A percentile compares a stretch with the other conserved stretches of the same genome.
Conservation (phyloP, 1,284 basidiomycete species). For the Tilletia walkeri region DNA sequence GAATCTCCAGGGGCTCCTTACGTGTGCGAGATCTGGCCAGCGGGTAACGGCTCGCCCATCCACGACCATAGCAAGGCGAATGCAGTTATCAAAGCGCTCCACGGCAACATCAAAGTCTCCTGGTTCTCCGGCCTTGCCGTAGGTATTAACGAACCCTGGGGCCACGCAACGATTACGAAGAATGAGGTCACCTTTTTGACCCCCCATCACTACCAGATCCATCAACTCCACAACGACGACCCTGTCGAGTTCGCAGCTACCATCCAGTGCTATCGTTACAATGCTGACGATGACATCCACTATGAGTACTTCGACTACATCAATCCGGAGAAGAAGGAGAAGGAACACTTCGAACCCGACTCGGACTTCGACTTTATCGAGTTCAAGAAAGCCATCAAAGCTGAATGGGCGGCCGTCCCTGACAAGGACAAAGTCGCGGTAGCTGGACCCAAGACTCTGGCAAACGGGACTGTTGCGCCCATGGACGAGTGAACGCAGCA, state of each 20-base stretch:
- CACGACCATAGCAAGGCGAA: slow-evolving; percentile 3
- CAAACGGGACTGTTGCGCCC: too few species aligned
- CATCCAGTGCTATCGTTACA: slow-evolving; percentile 20
- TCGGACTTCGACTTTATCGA: slow-evolving; percentile 24
- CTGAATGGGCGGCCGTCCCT: background rate
- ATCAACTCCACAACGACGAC: background rate
- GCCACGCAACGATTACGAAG: background rate
- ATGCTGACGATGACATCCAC: slow-evolving; percentile 18
- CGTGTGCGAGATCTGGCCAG: background rate
- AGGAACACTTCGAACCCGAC: slow-evolving; percentile 20
- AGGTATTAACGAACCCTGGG: background rate
- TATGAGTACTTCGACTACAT: slow-evolving; percentile 21
- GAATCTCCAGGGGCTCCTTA: background rate
- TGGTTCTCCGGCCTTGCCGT: background rate
- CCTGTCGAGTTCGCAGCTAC: background rate
- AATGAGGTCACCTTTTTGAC: background rate
- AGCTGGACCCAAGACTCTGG: too few species aligned
- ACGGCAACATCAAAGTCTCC: background rate
- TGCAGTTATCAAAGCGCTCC: background rate
- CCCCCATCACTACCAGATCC: background rate
- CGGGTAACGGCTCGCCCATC: background rate
- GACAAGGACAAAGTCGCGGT: too few species aligned
- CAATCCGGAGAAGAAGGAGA: slow-evolving; percentile 17
- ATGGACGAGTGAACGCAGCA: too few species aligned
- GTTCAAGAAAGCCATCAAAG: slow-evolving; percentile 21